Conservation (phyloP, 148 eudicot genomes). For the Arbutus unedo region DNA sequence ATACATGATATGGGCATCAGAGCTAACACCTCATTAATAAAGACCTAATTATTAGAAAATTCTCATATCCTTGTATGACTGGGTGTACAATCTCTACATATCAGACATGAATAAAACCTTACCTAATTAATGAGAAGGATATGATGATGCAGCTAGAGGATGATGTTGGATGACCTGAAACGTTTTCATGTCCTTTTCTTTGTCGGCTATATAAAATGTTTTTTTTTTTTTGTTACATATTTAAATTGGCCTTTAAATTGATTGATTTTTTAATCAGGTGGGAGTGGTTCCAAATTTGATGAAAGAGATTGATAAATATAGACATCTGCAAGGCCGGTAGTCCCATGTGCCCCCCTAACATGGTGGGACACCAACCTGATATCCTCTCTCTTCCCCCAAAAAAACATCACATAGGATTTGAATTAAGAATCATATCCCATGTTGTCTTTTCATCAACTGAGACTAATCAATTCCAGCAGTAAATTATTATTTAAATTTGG, state of each 20-base stretch:
- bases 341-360: constrained; percentile 21
- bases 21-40: no score
- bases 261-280: not conserved
- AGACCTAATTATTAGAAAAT: not conserved
- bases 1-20: no score
- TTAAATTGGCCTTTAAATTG: not conserved
- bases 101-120: constrained; percentile 3
- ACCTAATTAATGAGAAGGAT: not conserved
- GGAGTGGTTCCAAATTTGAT: constrained; percentile 10
- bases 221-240: no score
- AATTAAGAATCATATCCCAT: no score
- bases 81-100: not conserved
- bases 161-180: no score
- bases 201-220: not conserved
- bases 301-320: not conserved
- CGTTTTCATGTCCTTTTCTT: not conserved
- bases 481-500: no score
- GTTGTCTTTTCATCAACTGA: no score
- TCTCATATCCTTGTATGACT: not conserved
- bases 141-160: not conserved
- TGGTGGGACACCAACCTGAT: constrained; percentile 16
- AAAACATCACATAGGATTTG: no score
- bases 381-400: not conserved
- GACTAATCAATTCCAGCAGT: no score
- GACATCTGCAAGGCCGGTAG: not conserved